Evolutionary conservation across 331 rosid species (phyloP).

Genomic region (Phaseolus coccineus): DNA sequence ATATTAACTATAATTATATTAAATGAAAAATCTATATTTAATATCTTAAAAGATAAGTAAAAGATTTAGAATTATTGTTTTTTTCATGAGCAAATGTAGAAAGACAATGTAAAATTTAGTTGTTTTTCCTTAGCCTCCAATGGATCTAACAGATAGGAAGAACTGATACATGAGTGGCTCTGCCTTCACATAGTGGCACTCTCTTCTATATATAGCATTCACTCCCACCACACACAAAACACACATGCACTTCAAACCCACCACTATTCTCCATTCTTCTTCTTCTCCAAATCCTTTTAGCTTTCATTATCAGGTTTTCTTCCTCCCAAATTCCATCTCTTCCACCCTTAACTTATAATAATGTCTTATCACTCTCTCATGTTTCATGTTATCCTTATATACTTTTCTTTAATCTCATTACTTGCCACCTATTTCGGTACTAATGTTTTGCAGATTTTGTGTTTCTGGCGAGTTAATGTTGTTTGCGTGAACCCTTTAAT

Average conservation of each 20-base stretch:
- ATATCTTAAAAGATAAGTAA: not conserved
- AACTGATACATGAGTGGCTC: constrained; percentile 40
- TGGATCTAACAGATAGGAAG: constrained; percentile 26
- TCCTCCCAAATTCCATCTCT: not conserved
- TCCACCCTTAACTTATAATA: not conserved
- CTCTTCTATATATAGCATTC: constrained; percentile 51
- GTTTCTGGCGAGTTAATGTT: not conserved
- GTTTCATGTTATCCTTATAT: not conserved
- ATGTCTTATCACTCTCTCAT: not conserved
- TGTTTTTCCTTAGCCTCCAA: not conserved
- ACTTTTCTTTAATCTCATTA: not conserved
- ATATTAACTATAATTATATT: no score
- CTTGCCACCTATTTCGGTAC: not conserved
- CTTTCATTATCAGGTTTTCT: constrained; percentile 44
- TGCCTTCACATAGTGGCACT: not conserved
- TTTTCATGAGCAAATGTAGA: not conserved
- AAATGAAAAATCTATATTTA: not conserved
- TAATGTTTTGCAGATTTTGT: not conserved
- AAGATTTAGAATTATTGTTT: not conserved
- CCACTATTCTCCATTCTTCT: not conserved
- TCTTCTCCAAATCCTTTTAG: not conserved
- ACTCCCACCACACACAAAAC: not conserved
- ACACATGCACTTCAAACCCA: not conserved
- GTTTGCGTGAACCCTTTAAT: not conserved
- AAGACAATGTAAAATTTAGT: not conserved